Evolutionary conservation across 2,329 filamentous ascomycete species (phyloP), one percentile per base, ranked within the genome.

Genomic region (Phaeosphaeria sp.): DNA sequence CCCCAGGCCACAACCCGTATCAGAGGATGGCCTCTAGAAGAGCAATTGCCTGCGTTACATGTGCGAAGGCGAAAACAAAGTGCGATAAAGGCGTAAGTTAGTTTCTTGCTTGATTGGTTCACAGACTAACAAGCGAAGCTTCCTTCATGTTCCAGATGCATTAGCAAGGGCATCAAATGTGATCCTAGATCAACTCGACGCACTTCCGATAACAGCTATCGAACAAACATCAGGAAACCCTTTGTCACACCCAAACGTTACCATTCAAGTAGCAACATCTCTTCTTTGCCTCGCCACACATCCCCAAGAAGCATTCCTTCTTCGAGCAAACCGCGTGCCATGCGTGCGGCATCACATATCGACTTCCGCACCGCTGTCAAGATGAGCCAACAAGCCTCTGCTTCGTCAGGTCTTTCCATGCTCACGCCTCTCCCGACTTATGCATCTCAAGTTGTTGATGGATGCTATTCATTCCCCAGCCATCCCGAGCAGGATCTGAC

Each of bases 31-130:
- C 73, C 6, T 66, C 72, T 46, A 65, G 73, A 57, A 66, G 74
- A 68, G 70, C 73, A n/a, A 77, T 77, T 52, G 73, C 74, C 50
- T 77, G 74, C 62, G 74, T 75, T 3, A 73, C 74, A 55, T 77
- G 74, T 57, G 74, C 74, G 23, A 77, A 75, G 60, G 74, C 74
- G 46, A 77, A 77, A 60, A 76, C 74, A 9, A 74, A 76, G 61
- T 76, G 74, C 55, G 73, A 77, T 53, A 77, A 75, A 64, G 66
- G 65, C 56, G 74, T 75, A 58, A 54, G 72, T 58, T 1, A 15
- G 30, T 27, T 15, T 25, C 15, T 10, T 25, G 0, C n/a, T 30
- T 33, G 3, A 20, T n/a, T 21, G 15, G 15, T 6, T n/a, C 25
- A 7, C 46, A 51, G 20, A 43, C 50, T 55, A 0, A 53, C 36